Percentiles rank a stretch among this genome's conserved stretches.
Evolutionary conservation across 225 moss, liverwort and hornwort species (phyloP).

Genomic region (Bryum argenteum): DNA sequence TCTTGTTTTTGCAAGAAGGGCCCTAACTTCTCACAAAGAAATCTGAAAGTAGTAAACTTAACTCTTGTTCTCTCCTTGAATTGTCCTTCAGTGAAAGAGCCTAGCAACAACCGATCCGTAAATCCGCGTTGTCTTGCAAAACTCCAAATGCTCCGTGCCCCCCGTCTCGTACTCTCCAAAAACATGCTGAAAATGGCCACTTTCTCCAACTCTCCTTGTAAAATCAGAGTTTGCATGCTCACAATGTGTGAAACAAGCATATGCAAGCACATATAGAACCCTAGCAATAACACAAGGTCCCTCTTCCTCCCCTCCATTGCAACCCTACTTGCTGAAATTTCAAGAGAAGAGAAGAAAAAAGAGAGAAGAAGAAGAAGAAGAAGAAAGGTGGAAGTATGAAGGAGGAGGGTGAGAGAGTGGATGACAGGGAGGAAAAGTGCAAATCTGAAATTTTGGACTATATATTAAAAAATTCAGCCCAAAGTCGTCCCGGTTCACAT

Average conservation of each 20-base stretch:
- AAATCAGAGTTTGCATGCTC: neutral
- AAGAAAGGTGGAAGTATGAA: neutral
- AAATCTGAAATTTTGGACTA: too few species aligned
- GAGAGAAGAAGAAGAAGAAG: neutral
- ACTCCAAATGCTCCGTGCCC: neutral
- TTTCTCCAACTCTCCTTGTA: neutral
- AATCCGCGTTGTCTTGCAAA: neutral
- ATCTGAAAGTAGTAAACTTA: neutral
- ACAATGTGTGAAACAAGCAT: neutral
- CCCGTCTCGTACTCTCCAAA: neutral
- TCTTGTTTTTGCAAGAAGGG: neutral
- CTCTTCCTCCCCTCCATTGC: neutral
- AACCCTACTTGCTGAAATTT: neutral
- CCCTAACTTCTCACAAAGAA: neutral
- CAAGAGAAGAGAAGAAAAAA: neutral
- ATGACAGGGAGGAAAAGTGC: too few species aligned
- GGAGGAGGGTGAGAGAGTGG: neutral
- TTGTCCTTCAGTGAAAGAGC: neutral
- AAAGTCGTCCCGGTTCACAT: too few species aligned
- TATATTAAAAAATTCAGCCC: too few species aligned
- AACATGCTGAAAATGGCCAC: too few species aligned
- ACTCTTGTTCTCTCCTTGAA: neutral
- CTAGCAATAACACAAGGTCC: neutral
- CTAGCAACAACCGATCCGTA: neutral
- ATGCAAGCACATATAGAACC: neutral